These are phyloP conservation scores for Metschnikowia matae DNA, from an alignment of 805 yeast genomes.

Conservation along the genomic window DNA sequence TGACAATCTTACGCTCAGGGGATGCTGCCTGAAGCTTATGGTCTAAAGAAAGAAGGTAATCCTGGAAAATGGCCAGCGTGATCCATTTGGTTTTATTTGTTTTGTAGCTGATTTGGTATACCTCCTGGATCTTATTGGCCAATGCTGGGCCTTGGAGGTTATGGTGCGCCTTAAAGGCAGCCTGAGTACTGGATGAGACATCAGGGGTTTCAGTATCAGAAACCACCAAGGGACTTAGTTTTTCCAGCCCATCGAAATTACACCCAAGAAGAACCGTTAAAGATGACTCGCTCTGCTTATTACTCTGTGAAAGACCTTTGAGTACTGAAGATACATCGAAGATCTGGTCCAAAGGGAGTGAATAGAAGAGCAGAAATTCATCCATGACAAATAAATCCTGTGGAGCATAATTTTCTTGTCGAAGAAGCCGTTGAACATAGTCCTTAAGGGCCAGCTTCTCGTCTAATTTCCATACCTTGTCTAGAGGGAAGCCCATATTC, in stretches of 20 bases:
- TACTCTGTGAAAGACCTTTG: conserved; percentile 38
- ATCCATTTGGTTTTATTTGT: conserved; percentile 61
- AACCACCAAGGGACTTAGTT: conserved; percentile 55
- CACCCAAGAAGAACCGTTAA: conserved; percentile 58
- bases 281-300: conserved; percentile 37
- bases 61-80: conserved; percentile 58
- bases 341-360: conserved; percentile 57
- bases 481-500: conserved; percentile 28
- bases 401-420: conserved; percentile 37
- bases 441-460: conserved; percentile 49
- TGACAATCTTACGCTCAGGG: conserved; percentile 46
- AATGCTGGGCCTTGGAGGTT: conserved; percentile 10
- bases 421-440: conserved; percentile 33
- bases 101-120: conserved; percentile 51
- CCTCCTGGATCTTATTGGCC: conserved; percentile 44
- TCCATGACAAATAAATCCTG: conserved; percentile 56
- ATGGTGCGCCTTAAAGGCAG: conserved; percentile 15
- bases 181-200: conserved; percentile 25
- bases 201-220: conserved; percentile 52
- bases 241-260: conserved; percentile 61
- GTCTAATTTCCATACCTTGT: conserved; percentile 59
- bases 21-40: conserved; percentile 47
- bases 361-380: conserved; percentile 57
- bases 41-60: conserved; percentile 57
- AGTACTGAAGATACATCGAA: conserved; percentile 44